Percentiles rank a stretch among this genome's conserved stretches.
Evolutionary conservation across 805 yeast species (phyloP).

Genomic region (Candida khao-thaluensis): DNA sequence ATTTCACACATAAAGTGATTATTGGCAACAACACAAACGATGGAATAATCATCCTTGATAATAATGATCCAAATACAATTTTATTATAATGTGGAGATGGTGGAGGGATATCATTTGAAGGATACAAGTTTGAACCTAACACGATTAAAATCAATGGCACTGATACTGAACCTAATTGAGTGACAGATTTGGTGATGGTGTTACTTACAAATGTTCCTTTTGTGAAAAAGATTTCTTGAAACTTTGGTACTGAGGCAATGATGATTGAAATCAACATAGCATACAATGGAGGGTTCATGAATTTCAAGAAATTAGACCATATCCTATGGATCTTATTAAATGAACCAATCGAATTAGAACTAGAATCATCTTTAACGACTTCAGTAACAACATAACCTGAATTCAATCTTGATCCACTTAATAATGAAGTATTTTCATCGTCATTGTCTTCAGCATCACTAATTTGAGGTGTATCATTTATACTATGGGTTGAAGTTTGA

Average conservation of each 20-base stretch:
- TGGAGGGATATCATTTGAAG: slow-evolving; percentile 66
- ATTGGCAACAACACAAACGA: slow-evolving; percentile 66
- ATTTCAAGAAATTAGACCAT: slow-evolving; percentile 14
- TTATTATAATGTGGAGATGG: slow-evolving; percentile 60
- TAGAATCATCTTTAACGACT: slow-evolving; percentile 2
- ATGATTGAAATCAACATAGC: slow-evolving; percentile 69
- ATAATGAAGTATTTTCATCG: slow-evolving; percentile 11
- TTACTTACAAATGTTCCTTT: slow-evolving; percentile 60
- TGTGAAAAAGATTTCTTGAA: slow-evolving; percentile 53
- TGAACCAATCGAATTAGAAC: background rate
- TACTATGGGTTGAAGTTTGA: background rate
- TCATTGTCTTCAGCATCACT: background rate
- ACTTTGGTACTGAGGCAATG: slow-evolving; percentile 62
- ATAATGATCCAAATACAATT: slow-evolving; percentile 64
- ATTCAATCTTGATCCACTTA: background rate
- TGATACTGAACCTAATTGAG: slow-evolving; percentile 69
- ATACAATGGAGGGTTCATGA: slow-evolving; percentile 82
- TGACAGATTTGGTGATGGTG: slow-evolving; percentile 62
- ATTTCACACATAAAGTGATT: slow-evolving; percentile 63
- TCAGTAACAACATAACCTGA: slow-evolving; percentile 9
- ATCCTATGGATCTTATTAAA: slow-evolving; percentile 1
- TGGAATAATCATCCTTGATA: slow-evolving; percentile 78
- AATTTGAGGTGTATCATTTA: too few relatives aligned
- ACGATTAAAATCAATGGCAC: slow-evolving; percentile 75
- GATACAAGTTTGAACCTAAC: slow-evolving; percentile 74